Percentiles rank a stretch among this genome's conserved stretches.
phyloP scores from a whole-genome alignment of 495 filamentous ascomycete genomes.

The Zalerion maritima region DNA sequence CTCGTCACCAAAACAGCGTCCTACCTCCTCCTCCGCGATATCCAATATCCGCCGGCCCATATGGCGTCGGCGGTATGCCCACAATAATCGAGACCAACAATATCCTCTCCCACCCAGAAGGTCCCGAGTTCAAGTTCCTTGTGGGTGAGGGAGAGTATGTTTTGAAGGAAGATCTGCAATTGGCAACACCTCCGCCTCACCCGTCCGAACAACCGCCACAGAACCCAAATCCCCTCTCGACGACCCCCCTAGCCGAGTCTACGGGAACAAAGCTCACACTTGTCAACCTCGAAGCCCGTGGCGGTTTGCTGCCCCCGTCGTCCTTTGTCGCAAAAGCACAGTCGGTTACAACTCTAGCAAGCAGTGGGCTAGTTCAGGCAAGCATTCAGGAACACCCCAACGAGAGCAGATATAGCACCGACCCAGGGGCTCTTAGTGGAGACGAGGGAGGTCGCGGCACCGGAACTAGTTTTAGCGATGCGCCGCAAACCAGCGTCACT shows the following conservation, averaged over 20 bases:
- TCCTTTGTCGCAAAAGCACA: constrained; percentile 32
- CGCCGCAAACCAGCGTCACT: constrained; percentile 14
- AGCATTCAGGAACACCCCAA: constrained; percentile 46
- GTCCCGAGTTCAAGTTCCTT: constrained; percentile 67
- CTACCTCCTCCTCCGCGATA: constrained; percentile 77
- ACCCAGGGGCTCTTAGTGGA: constrained; percentile 33
- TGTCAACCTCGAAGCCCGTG: constrained; percentile 47
- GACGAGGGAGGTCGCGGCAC: constrained; percentile 30
- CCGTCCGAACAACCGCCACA: constrained; percentile 75
- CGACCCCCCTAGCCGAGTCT: constrained; percentile 63
- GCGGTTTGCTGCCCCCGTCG: constrained; percentile 40
- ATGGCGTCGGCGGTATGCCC: constrained; percentile 46
- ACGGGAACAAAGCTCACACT: constrained; percentile 78
- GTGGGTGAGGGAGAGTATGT: constrained; percentile 89
- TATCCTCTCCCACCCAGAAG: constrained; percentile 60
- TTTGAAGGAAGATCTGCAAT: constrained; percentile 74
- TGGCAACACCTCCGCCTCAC: constrained; percentile 89
- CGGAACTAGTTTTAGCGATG: constrained; percentile 26
- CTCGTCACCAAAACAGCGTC: constrained; percentile 38
- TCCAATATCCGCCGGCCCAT: constrained; percentile 47
- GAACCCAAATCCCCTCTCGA: constrained; percentile 82
- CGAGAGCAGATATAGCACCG: constrained; percentile 46
- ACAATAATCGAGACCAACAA: constrained; percentile 89
- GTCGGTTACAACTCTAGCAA: constrained; percentile 19
- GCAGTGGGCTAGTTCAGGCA: constrained; percentile 24